Evolutionary conservation across 306 rosid species (phyloP), one percentile per base, ranked within the genome.

Genomic region (Sicyos edulis): DNA sequence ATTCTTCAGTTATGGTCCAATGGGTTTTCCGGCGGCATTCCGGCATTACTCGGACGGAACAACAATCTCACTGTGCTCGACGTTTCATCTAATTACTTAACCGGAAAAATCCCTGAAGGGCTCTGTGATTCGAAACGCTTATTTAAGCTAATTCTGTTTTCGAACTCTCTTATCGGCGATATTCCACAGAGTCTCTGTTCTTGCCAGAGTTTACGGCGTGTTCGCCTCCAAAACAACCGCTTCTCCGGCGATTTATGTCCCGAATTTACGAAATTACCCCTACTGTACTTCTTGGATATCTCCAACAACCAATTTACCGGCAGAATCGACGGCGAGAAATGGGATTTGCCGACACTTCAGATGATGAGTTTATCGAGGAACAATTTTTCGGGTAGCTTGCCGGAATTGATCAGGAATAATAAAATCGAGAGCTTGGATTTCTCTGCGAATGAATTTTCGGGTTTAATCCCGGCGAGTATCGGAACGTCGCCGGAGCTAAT

Each of bases 1-100:
- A 83, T 95, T 19, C 99, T 95, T 75, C 99, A 95, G 78, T 52
- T 95, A 0, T 95, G 99, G 99, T 89, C 99, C 13, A 95, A 95
- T 78, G 69, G 75, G n/a, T 80, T 95, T 44, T 72, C 83, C 0
- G 99, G 97, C 49, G 82, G 80, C 78, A 87, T 95, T 45, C 99
- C 99, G 7, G 13, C 57, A 22, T 80, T 82, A 70, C 89, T 95
- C 4, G 99, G 99, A 40, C 82, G 74, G 67, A 79, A 66, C 19
- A 87, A 76, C 83, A 95, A 91, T 68, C 86, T 95, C 75, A 83
- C 97, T 2, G 82, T 87, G n/a, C 62, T 95, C 21, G 99, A 95
- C 78, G 87, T 95, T 8, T 95, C 99, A 40, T 82, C 92, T 13
- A 95, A 95, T 79, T 63, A 78, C 10, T 91, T 95, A 11, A 67